These are phyloP conservation scores for Aotearoamyces nothofagi DNA, from an alignment of 2,329 filamentous ascomycete genomes.

Conservation along the genomic window DNA sequence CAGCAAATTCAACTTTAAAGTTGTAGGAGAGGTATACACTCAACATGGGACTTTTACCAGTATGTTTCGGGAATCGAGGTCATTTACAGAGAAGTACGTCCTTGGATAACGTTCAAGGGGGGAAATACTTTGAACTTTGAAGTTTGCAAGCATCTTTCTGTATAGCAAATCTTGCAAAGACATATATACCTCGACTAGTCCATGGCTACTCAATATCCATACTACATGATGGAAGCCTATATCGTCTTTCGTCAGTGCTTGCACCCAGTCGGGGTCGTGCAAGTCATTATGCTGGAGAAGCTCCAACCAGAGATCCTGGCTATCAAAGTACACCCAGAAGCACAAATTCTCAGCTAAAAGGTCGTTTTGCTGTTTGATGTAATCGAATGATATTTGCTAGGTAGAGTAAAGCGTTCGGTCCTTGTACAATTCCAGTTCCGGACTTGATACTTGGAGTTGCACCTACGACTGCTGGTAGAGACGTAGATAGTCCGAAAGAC, in stretches of 20 bases:
- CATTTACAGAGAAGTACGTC: too few relatives aligned
- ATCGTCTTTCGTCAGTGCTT: too few relatives aligned
- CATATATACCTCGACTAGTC: constrained; percentile 6
- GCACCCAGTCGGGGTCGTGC: constrained; percentile 10
- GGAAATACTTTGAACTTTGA: too few relatives aligned
- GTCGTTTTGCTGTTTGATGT: constrained; percentile 17
- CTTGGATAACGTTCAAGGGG: too few relatives aligned
- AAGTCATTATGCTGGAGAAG: constrained; percentile 19
- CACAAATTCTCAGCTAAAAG: constrained; percentile 21
- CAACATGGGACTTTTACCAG: too few relatives aligned
- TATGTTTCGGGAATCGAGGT: too few relatives aligned
- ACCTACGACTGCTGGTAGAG: constrained; percentile 25
- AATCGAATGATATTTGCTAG: constrained; percentile 23
- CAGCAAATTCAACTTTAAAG: too few relatives aligned
- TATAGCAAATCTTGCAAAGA: constrained; percentile 8
- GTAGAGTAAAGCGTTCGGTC: constrained; percentile 20
- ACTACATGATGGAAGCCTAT: constrained; percentile 10
- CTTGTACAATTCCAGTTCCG: constrained; percentile 25
- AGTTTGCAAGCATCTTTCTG: too few relatives aligned
- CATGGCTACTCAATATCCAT: constrained; percentile 21
- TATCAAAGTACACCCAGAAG: constrained; percentile 27
- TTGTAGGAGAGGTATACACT: too few relatives aligned
- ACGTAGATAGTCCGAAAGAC: constrained; percentile 26
- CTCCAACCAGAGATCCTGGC: constrained; percentile 28
- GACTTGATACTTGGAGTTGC: constrained; percentile 17